Percentiles rank a stretch among this genome's conserved stretches.
These are phyloP conservation scores for Curvularia eragrostidis DNA, from an alignment of 2,329 filamentous ascomycete genomes.

Conservation along the genomic window DNA sequence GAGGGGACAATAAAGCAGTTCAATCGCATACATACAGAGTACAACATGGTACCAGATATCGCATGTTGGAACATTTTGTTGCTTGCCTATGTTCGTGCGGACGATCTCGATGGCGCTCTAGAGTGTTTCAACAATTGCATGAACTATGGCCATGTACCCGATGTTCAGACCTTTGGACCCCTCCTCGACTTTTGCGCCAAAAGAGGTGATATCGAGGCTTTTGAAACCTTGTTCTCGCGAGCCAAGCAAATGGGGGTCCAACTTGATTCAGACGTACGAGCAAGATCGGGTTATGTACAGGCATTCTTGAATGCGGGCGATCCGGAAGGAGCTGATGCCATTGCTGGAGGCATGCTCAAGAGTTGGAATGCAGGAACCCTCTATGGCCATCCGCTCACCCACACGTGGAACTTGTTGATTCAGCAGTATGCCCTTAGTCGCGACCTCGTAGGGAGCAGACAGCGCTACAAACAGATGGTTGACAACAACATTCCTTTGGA, in stretches of 20 bases:
- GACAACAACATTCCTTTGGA: slow-evolving; percentile 59
- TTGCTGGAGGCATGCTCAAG: slow-evolving; percentile 66
- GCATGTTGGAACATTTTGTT: slow-evolving; percentile 79
- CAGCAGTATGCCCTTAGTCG: slow-evolving; percentile 70
- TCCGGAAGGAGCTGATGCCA: slow-evolving; percentile 49
- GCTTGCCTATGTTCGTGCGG: slow-evolving; percentile 69
- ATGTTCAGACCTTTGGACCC: slow-evolving; percentile 71
- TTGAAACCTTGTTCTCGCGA: slow-evolving; percentile 68
- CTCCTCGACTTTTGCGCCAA: slow-evolving; percentile 75
- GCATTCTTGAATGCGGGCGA: slow-evolving; percentile 62
- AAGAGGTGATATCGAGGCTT: slow-evolving; percentile 74
- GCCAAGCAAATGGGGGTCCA: slow-evolving; percentile 58
- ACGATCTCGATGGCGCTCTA: slow-evolving; percentile 71
- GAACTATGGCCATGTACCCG: slow-evolving; percentile 58
- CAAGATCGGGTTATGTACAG: slow-evolving; percentile 62
- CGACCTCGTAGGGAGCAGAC: slow-evolving; percentile 61
- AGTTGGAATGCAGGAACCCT: slow-evolving; percentile 48
- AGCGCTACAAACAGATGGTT: slow-evolving; percentile 64
- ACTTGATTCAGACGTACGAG: slow-evolving; percentile 30
- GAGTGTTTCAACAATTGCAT: slow-evolving; percentile 68
- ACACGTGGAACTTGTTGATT: slow-evolving; percentile 81
- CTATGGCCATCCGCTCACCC: slow-evolving; percentile 59
- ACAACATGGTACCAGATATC: slow-evolving; percentile 63
- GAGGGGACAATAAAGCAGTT: slow-evolving; percentile 67
- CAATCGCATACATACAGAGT: slow-evolving; percentile 63